Percentiles rank a stretch among this genome's conserved stretches.
Conservation (phyloP, 805 yeast species). For the Candida chauliodis region DNA sequence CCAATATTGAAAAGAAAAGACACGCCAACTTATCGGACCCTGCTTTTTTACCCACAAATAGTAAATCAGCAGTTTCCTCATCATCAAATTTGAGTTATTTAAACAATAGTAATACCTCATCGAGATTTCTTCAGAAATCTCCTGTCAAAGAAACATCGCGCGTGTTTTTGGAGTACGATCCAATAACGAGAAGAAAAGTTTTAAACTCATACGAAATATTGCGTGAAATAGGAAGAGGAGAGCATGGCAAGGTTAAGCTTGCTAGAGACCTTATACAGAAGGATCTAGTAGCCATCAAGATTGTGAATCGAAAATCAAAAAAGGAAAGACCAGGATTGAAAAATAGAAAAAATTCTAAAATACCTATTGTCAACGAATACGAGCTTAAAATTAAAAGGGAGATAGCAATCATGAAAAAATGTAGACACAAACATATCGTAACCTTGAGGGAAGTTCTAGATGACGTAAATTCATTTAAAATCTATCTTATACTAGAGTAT, state of each 20-base stretch:
- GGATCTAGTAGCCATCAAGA: slow-evolving; percentile 85
- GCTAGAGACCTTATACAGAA: slow-evolving; percentile 68
- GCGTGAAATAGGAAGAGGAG: slow-evolving; percentile 89
- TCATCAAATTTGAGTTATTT: not conserved
- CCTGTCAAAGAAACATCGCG: slow-evolving; percentile 78
- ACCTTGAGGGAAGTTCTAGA: slow-evolving; percentile 66
- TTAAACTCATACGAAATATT: slow-evolving; percentile 88
- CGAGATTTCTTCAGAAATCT: slow-evolving; percentile 11
- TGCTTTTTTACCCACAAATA: too few species aligned
- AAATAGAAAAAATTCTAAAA: slow-evolving; percentile 18
- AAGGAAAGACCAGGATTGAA: slow-evolving; percentile 31
- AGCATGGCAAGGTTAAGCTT: slow-evolving; percentile 95
- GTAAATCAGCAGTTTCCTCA: not conserved
- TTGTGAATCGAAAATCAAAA: slow-evolving; percentile 67
- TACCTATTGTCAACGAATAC: slow-evolving; percentile 22
- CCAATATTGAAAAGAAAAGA: too few species aligned
- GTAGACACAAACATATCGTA: slow-evolving; percentile 40
- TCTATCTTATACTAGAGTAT: slow-evolving; percentile 86
- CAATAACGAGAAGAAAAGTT: slow-evolving; percentile 73
- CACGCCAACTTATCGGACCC: too few species aligned
- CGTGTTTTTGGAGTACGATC: slow-evolving; percentile 84
- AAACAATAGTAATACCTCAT: slow-evolving; percentile 3
- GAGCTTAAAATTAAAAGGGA: slow-evolving; percentile 38
- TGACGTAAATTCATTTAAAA: slow-evolving; percentile 77
- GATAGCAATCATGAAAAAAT: slow-evolving; percentile 47